These are phyloP conservation scores for Paragyromitra xinjiangensis DNA, from an alignment of 495 filamentous ascomycete genomes.

Conservation along the genomic window DNA sequence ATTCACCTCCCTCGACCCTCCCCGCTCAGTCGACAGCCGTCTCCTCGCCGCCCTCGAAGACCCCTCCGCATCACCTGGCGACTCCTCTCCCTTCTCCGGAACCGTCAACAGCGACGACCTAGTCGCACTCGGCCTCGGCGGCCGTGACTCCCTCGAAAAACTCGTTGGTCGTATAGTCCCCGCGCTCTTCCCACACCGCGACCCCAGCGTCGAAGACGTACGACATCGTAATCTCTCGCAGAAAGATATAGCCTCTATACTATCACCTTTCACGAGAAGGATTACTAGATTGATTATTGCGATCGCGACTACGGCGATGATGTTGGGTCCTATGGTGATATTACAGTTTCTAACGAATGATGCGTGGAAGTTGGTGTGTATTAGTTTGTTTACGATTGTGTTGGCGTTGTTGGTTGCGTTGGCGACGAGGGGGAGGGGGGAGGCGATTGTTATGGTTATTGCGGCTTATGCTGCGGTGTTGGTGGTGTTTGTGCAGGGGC, in stretches of 20 bases:
- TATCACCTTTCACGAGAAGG: conserved; percentile 52
- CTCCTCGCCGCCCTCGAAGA: conserved; percentile 50
- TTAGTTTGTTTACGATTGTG: conserved; percentile 49
- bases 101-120: conserved; percentile 49
- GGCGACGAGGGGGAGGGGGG: conserved; percentile 51
- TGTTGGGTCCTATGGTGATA: conserved; percentile 54
- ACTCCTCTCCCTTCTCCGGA: conserved; percentile 36
- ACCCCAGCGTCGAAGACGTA: conserved; percentile 50
- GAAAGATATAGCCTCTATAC: conserved; percentile 51
- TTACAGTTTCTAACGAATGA: conserved; percentile 46
- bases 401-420: conserved; percentile 47
- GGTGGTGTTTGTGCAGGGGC: conserved; percentile 56
- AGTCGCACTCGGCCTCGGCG: conserved; percentile 47
- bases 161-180: conserved; percentile 49
- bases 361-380: conserved; percentile 51
- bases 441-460: conserved; percentile 55
- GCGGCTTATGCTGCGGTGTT: conserved; percentile 55
- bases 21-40: conserved; percentile 40
- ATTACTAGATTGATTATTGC: conserved; percentile 53
- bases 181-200: conserved; percentile 49
- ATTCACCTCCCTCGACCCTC: conserved; percentile 54
- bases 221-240: conserved; percentile 46
- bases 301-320: conserved; percentile 48
- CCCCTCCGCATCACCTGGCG: conserved; percentile 34
- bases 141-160: conserved; percentile 54